phyloP scores from a whole-genome alignment of 1,139 yeast species.

The Blastobotrys elegans region DNA sequence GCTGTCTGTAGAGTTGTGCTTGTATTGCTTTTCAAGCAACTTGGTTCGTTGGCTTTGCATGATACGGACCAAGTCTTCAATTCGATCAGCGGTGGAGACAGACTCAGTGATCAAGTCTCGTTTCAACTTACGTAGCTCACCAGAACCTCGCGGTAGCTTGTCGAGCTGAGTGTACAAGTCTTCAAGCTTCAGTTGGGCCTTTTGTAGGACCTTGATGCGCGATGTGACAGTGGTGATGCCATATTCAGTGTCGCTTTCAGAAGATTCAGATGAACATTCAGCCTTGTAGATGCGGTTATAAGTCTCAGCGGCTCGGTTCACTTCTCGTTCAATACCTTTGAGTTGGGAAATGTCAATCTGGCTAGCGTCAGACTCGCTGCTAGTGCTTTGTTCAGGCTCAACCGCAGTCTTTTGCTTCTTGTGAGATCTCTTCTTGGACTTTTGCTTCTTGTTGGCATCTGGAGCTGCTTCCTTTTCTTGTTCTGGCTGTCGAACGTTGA shows the following conservation, averaged over 20 bases:
- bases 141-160: slow-evolving; percentile 17
- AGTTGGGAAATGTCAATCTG: background rate
- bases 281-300: slow-evolving; percentile 20
- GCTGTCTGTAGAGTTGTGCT: slow-evolving; percentile 1
- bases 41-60: slow-evolving; percentile 19
- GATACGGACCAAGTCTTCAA: slow-evolving; percentile 23
- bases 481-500: slow-evolving; percentile 1
- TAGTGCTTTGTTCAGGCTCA: background rate
- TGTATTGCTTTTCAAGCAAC: slow-evolving; percentile 12
- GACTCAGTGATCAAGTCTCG: slow-evolving; percentile 23
- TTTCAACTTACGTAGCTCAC: slow-evolving; percentile 20
- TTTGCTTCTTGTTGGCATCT: background rate
- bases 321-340: slow-evolving; percentile 17
- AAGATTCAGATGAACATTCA: slow-evolving; percentile 16
- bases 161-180: slow-evolving; percentile 25
- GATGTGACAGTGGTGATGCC: slow-evolving; percentile 18
- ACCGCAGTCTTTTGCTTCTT: background rate
- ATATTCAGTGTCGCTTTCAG: slow-evolving; percentile 14
- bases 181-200: slow-evolving; percentile 24
- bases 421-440: background rate
- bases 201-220: slow-evolving; percentile 25
- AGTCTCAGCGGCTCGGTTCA: slow-evolving; percentile 21
- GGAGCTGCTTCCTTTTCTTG: background rate
- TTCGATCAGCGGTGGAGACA: slow-evolving; percentile 24
- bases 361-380: background rate